phyloP scores from a whole-genome alignment of 2,329 filamentous ascomycete species.

The Fusarium annulatum region DNA sequence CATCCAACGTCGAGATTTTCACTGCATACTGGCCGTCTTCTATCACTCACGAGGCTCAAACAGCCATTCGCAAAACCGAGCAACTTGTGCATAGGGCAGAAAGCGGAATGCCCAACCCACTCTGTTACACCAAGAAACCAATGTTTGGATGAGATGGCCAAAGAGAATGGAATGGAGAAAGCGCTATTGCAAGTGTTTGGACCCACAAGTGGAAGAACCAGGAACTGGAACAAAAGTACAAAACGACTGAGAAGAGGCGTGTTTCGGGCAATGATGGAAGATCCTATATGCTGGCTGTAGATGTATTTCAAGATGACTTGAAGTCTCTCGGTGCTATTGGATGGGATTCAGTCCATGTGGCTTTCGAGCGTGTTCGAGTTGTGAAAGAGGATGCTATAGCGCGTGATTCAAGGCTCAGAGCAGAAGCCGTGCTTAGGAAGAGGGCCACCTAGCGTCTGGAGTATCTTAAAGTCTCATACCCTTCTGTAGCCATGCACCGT shows the following conservation, averaged over 20 bases:
- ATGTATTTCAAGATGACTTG: neutral
- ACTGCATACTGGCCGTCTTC: neutral
- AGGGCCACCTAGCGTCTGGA: neutral
- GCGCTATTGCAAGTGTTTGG: neutral
- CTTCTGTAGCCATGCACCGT: too few species aligned
- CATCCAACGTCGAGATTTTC: neutral
- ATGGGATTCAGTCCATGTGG: neutral
- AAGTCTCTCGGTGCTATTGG: neutral
- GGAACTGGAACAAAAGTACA: neutral
- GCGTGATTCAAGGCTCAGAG: neutral
- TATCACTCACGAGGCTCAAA: neutral
- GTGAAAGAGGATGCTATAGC: neutral
- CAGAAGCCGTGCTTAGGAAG: fast-evolving
- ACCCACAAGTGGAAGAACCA: neutral
- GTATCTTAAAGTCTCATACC: too few species aligned
- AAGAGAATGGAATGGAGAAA: neutral
- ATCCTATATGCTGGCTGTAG: neutral
- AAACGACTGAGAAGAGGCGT: neutral
- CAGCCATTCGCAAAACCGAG: neutral
- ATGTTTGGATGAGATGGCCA: neutral
- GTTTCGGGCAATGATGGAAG: neutral
- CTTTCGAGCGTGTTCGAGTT: neutral
- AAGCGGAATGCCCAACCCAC: neutral
- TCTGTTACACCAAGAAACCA: neutral
- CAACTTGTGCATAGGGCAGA: neutral